Evolutionary conservation across 164 flowering plant species (phyloP).

Genomic region (Echeveria elegans): DNA sequence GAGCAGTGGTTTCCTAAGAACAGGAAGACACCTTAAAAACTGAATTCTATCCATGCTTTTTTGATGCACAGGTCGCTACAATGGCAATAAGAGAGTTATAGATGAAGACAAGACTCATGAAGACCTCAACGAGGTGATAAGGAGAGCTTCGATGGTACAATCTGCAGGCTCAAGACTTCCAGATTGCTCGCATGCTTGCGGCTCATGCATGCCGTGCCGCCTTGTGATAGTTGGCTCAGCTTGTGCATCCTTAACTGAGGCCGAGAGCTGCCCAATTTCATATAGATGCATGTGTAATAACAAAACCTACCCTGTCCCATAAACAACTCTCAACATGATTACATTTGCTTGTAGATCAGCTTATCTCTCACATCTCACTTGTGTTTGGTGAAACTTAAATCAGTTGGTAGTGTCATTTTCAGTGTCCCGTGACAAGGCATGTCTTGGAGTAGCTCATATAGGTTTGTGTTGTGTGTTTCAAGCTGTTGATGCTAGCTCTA

Average conservation of each 20-base stretch:
- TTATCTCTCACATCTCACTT: neutral
- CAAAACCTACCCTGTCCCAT: slow-evolving; percentile 24
- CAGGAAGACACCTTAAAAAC: too few relatives aligned
- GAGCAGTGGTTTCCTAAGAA: too few relatives aligned
- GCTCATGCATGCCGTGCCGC: slow-evolving; percentile 23
- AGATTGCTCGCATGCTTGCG: slow-evolving; percentile 26
- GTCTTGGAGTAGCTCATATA: too few relatives aligned
- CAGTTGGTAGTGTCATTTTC: too few relatives aligned
- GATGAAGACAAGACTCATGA: neutral
- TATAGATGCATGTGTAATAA: slow-evolving; percentile 27
- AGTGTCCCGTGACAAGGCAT: too few relatives aligned
- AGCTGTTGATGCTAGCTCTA: too few relatives aligned
- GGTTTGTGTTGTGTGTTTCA: too few relatives aligned
- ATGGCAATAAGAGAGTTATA: neutral
- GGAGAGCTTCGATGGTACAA: slow-evolving; percentile 5
- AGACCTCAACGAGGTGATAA: neutral
- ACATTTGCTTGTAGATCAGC: neutral
- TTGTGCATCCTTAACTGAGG: slow-evolving; percentile 15
- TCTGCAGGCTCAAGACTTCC: slow-evolving; percentile 27
- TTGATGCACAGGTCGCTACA: neutral
- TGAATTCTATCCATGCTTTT: neutral
- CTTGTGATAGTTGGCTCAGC: slow-evolving; percentile 19
- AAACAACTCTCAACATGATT: slow-evolving; percentile 1
- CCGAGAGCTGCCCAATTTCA: slow-evolving; percentile 25
- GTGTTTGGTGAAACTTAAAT: neutral